Evolutionary conservation across 495 filamentous ascomycete genomes (phyloP).

Genomic region (Tuber magnatum): DNA sequence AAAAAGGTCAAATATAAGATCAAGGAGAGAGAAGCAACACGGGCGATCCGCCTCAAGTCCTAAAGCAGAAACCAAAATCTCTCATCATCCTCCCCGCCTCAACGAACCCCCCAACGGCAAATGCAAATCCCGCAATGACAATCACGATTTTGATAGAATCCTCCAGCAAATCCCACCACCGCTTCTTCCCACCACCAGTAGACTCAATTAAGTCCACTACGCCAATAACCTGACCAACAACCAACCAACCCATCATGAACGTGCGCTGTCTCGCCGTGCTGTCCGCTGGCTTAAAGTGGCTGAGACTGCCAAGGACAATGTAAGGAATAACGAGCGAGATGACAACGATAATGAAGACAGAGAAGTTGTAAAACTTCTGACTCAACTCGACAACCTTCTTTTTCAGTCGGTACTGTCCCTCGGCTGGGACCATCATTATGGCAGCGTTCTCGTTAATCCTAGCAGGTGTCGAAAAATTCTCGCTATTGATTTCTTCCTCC

Average conservation of each 20-base stretch:
- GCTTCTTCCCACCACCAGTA: constrained; percentile 27
- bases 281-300: constrained; percentile 30
- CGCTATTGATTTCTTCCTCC: constrained; percentile 8
- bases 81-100: constrained; percentile 37
- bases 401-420: constrained; percentile 30
- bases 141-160: constrained; percentile 9
- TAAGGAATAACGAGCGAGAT: constrained; percentile 38
- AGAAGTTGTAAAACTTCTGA: constrained; percentile 22
- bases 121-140: constrained; percentile 25
- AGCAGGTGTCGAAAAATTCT: background rate
- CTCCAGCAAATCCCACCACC: constrained; percentile 30
- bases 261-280: constrained; percentile 41
- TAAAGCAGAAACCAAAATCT: constrained; percentile 36
- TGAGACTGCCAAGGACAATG: constrained; percentile 40
- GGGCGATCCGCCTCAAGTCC: constrained; percentile 5
- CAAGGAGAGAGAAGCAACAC: background rate
- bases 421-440: constrained; percentile 23
- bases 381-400: constrained; percentile 23
- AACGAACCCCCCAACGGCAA: constrained; percentile 35
- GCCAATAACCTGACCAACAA: constrained; percentile 37
- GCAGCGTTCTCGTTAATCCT: background rate
- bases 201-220: constrained; percentile 32
- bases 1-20: constrained; percentile 8
- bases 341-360: constrained; percentile 27
- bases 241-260: constrained; percentile 45